Evolutionary conservation across 495 filamentous ascomycete species (phyloP), one percentile per base, ranked within the genome.

Genomic region (Saxophila tyrrhenica): DNA sequence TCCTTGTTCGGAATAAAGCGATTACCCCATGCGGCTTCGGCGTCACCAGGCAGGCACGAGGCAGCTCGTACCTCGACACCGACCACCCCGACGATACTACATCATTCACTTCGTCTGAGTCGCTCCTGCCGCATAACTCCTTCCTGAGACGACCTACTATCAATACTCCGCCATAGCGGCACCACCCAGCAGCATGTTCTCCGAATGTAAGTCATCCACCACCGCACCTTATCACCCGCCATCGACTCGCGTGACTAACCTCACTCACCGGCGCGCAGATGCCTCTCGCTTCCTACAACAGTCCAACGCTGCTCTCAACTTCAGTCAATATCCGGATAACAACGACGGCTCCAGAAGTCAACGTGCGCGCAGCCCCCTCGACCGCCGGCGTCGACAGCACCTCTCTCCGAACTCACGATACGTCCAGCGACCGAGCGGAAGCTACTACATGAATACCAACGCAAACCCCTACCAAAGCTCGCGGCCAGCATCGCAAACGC

Each of bases 271-370:
- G 41, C 50, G 55, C 23, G 32, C 48, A 98, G 92, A 98, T 85
- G 92, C 92, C 61, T 97, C 94, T 51, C 85, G 84, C 49, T 98
- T 98, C 67, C 82, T 98, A 57, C 89, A 92, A 48, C 92, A 98
- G 78, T 97, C 92, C 51, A 90, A 96, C 72, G 94, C 92, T 32
- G 83, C 89, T 49, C 71, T 88, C 29, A 35, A 35, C 29, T 35
- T 35, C 29, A 35, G 29, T 35, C 29, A 55, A 84, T 80, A 71
- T 74, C 84, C 67, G 69, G 73, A 49, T 81, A 81, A 58, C 74
- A 78, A 21, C 83, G 86, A 47, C 50, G 44, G 39, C 55, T 62
- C 45, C 19, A 51, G 29, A 5, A 35, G n/a, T 52, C 78, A 75
- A 57, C 53, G 65, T 66, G 71, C 51, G 66, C 67, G 72, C 59